Base-by-base conservation (phyloP, 306 rosid genomes). In the Malus orientalis region DNA sequence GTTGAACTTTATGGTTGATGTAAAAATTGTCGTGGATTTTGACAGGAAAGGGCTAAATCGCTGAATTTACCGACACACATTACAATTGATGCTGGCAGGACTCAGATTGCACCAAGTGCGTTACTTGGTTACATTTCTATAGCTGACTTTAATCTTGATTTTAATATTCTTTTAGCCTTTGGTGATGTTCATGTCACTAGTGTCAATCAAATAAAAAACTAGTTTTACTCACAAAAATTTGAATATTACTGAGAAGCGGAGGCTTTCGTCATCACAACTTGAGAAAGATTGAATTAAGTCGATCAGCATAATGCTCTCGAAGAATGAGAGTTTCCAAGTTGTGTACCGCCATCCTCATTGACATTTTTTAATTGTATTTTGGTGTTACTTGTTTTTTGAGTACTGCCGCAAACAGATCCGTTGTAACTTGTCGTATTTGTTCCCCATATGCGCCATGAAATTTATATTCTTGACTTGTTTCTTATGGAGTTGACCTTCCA, bases 101-200 rank as follows among this genome's bases (percentile, higher is more conserved):
- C 97, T 66, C 97, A 94, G 84, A 94, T 94, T 86, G 98, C 98
- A 75, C 97, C 97, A 61, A 94, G 97, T 94, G 81, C 88, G 95
- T 86, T 75, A 69, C 76, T 57, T 60, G 73, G 74, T 57, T 60
- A 47, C 54, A 67, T 33, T 66, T 60, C 25, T 42, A 78, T 76
- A 27, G 72, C n/a, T n/a, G 19, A 70, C 18, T 3, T 73, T 57
- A 49, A 64, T 74, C 54, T 27, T 23, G 23, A 36, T 78, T 69
- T 36, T 57, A 16, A n/a, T n/a, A 22, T n/a, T 42, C 42, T 69
- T 14, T 20, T 55, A 36, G 29, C 15, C 25, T 59, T 23, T 59
- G 65, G 30, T 59, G 33, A n/a, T 59, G 16, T 38, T 59, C 11
- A 30, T 16, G 27, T 22, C 12, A 40, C 16, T 58, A 33, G 4